Base-by-base conservation (phyloP, 495 filamentous ascomycete genomes). In the Friedmanniomyces simplex region DNA sequence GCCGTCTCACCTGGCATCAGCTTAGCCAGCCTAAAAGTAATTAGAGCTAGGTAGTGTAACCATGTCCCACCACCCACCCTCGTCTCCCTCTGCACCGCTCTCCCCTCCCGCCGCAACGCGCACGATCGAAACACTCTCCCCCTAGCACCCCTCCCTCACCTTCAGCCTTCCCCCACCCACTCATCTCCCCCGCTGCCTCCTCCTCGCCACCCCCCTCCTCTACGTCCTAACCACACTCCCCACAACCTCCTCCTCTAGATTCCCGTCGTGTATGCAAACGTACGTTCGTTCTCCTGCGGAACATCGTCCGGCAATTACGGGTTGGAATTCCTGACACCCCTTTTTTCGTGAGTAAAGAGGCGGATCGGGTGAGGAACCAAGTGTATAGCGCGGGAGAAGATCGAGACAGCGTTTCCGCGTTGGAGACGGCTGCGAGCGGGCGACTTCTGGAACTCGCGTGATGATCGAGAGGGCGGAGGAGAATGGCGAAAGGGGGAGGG, bases 191-290 rank as follows among this genome's bases (percentile, higher is more conserved):
- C 21, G 18, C 28, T 54, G 21, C 51, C 34, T 16, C 16, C 34
- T 47, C 43, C 13, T 47, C 21, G 43, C 43, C 43, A 22, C 43
- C 13, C 43, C 48, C 26, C 11, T 12, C 26, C 21, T 32, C 20
- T 50, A 50, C 20, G 11, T 22, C 13, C 26, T 32, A 10, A 26
- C 21, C 20, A 12, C 7, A 21, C 21, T 11, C 13, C 45, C 21
- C 65, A 64, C 50, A 60, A 57, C 46, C 30, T 65, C 20, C 52
- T 61, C 52, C 47, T 62, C 4, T 57, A 45, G 55, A 57, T 57
- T 16, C 8, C 8, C 2, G 28, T n/a, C 10, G 26, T 51, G 22
- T 51, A 21, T 24, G 26, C 14, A 11, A 37, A 18, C 30, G 4
- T 57, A 13, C 12, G 8, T 51, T 25, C 30, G 46, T 57, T n/a